phyloP scores from a whole-genome alignment of 192 early-diverging fungal genomes.

The Linnemannia schmuckeri region DNA sequence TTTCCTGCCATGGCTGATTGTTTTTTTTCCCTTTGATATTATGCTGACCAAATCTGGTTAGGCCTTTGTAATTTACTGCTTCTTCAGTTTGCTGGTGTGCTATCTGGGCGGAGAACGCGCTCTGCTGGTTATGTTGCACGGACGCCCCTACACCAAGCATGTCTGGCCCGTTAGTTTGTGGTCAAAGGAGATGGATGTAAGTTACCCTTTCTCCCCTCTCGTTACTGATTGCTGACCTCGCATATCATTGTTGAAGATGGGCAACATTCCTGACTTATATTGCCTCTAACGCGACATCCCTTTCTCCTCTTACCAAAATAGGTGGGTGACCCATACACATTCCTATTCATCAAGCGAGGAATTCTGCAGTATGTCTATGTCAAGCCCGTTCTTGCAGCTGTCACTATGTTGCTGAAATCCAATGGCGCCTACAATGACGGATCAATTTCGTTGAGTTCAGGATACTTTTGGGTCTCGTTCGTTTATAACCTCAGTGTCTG shows the following conservation, averaged over 20 bases:
- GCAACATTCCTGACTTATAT: background rate
- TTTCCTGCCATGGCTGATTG: background rate
- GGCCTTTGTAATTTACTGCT: conserved; percentile 96
- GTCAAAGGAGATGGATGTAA: conserved; percentile 78
- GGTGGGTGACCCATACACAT: conserved; percentile 88
- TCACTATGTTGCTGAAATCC: conserved; percentile 86
- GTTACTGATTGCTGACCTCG: background rate
- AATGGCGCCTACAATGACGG: conserved; percentile 86
- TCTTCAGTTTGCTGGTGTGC: conserved; percentile 89
- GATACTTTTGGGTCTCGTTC: conserved; percentile 86
- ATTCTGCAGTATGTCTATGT: conserved; percentile 95
- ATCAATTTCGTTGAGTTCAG: conserved; percentile 71
- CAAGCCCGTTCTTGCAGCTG: conserved; percentile 83
- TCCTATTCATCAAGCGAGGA: conserved; percentile 88
- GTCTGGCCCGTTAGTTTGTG: conserved; percentile 85
- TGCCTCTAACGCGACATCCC: background rate
- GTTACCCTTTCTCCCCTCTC: background rate
- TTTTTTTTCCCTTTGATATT: background rate
- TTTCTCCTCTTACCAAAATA: conserved; percentile 15
- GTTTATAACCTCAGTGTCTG: conserved; percentile 93
- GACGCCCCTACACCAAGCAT: conserved; percentile 81
- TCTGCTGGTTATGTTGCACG: conserved; percentile 82
- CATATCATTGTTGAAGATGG: background rate
- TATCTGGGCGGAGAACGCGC: conserved; percentile 92
- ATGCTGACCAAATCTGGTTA: conserved; percentile 21